Conservation (phyloP, 1,139 yeast genomes). For the Wickerhamomyces sp. region DNA sequence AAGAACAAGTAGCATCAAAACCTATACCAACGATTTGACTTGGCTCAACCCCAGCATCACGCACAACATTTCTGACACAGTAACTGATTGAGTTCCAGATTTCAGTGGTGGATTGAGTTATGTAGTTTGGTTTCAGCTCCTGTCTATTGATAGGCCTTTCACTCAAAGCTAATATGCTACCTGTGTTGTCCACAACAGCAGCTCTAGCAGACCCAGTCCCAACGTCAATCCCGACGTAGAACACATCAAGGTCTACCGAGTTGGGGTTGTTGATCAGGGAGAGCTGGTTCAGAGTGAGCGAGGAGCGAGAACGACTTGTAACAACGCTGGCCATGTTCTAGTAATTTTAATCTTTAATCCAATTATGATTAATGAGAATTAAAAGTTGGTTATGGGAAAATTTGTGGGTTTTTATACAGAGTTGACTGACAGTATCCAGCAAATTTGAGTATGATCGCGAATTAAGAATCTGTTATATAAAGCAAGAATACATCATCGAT, state of each 20-base stretch:
- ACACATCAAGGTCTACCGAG: slow-evolving; percentile 24
- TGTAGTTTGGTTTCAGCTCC: slow-evolving; percentile 64
- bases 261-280: slow-evolving; percentile 23
- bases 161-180: slow-evolving; percentile 76
- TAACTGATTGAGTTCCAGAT: slow-evolving; percentile 87
- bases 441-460: no score
- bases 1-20: slow-evolving; percentile 95
- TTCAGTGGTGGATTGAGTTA: slow-evolving; percentile 86
- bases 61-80: slow-evolving; percentile 70
- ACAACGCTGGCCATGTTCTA: slow-evolving; percentile 6
- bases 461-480: no score
- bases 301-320: slow-evolving; percentile 22
- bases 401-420: no score
- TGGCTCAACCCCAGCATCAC: slow-evolving; percentile 72
- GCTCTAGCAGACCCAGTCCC: slow-evolving; percentile 98
- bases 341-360: background rate
- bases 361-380: no score
- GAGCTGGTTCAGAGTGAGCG: slow-evolving; percentile 23
- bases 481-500: no score
- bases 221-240: slow-evolving; percentile 89
- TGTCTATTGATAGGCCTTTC: slow-evolving; percentile 77
- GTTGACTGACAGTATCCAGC: no score
- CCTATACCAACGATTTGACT: slow-evolving; percentile 77
- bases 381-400: background rate
- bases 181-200: slow-evolving; percentile 78